These are phyloP conservation scores for Pythium pectinolyticum DNA, from an alignment of 352 stramenopile genomes.

Conservation along the genomic window DNA sequence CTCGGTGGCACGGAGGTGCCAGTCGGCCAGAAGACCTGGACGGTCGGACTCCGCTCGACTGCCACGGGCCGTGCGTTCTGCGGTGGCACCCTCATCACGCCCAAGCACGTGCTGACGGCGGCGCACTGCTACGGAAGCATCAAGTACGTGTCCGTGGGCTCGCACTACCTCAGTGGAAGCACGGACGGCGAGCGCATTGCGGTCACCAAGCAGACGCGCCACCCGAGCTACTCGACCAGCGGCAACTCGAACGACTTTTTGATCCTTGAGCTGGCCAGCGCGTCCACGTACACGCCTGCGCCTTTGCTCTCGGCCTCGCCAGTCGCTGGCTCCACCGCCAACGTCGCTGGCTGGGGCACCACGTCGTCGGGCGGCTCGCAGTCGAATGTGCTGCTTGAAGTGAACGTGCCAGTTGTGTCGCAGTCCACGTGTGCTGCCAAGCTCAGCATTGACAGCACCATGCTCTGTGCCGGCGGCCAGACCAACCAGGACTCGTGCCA, in stretches of 20 bases:
- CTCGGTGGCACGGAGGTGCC: constrained; percentile 22
- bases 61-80: constrained; percentile 18
- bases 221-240: constrained; percentile 21
- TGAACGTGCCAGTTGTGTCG: neutral
- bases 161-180: constrained; percentile 26
- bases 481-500: constrained; percentile 27
- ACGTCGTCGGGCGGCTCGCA: constrained; percentile 4
- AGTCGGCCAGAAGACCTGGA: constrained; percentile 20
- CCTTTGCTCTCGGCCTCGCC: constrained; percentile 4
- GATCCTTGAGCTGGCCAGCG: constrained; percentile 23
- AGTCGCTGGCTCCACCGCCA: constrained; percentile 16
- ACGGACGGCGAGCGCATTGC: constrained; percentile 26
- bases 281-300: constrained; percentile 3
- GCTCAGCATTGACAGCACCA: constrained; percentile 14
- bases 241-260: constrained; percentile 15
- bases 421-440: neutral
- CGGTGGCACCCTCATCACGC: constrained; percentile 32
- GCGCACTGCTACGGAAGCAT: constrained; percentile 25
- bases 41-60: constrained; percentile 17
- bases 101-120: constrained; percentile 26
- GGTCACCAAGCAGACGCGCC: constrained; percentile 13
- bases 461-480: constrained; percentile 22
- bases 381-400: constrained; percentile 10
- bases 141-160: constrained; percentile 18
- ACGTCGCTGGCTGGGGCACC: constrained; percentile 18